phyloP scores from a whole-genome alignment of 257 asterid species.

The Perilla frutescens region DNA sequence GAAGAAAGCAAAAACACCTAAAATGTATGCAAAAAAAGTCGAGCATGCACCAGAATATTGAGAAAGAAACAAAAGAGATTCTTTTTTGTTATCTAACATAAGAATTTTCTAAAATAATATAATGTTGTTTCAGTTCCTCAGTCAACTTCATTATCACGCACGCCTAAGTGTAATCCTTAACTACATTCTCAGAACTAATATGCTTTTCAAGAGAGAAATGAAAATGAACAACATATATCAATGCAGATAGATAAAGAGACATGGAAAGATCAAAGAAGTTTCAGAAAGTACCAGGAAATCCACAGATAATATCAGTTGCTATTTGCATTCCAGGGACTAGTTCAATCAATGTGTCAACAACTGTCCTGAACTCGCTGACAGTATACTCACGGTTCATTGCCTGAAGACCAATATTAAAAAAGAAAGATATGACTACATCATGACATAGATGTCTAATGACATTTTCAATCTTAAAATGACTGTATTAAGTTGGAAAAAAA shows the following conservation, averaged over 20 bases:
- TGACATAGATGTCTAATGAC: background rate
- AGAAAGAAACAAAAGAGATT: background rate
- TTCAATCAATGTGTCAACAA: slow-evolving; percentile 82
- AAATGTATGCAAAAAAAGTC: background rate
- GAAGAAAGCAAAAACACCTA: background rate
- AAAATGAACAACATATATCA: slow-evolving; percentile 23
- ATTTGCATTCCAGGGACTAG: slow-evolving; percentile 97
- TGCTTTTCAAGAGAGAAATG: slow-evolving; percentile 14
- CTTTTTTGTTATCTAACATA: background rate
- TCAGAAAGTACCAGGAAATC: slow-evolving; percentile 84
- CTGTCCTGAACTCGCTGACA: slow-evolving; percentile 74
- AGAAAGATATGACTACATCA: slow-evolving; percentile 24
- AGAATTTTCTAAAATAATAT: background rate
- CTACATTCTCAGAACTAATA: slow-evolving; percentile 5
- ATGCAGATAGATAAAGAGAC: background rate
- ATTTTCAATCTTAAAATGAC: slow-evolving; percentile 8
- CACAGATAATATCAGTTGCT: slow-evolving; percentile 96
- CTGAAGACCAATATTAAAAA: slow-evolving; percentile 46
- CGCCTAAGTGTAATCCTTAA: slow-evolving; percentile 1
- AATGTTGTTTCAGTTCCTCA: slow-evolving; percentile 7
- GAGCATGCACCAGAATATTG: too few species aligned
- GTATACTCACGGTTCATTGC: slow-evolving; percentile 96
- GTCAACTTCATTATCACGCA: background rate
- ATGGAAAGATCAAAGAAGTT: slow-evolving; percentile 24
- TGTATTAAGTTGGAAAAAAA: slow-evolving; percentile 10